A percentile compares a stretch with the other conserved stretches of the same genome.
Conservation (phyloP, 2,329 filamentous ascomycete genomes). For the Fusarium napiforme region DNA sequence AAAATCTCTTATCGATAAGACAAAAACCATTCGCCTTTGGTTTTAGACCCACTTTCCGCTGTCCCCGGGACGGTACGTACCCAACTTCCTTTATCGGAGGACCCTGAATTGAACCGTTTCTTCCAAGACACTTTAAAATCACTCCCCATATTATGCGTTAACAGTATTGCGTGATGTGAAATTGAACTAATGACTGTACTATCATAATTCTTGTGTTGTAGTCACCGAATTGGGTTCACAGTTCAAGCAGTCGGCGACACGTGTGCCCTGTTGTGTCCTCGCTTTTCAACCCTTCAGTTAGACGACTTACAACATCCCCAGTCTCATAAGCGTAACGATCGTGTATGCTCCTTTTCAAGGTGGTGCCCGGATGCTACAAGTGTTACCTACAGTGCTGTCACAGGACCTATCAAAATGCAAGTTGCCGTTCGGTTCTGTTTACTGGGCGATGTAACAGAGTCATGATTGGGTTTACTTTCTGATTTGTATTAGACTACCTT, state of each 20-base stretch:
- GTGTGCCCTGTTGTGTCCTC: constrained; percentile 33
- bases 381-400: constrained; percentile 28
- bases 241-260: constrained; percentile 33
- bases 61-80: constrained; percentile 22
- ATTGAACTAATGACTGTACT: not conserved
- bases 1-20: constrained; percentile 51
- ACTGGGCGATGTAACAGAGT: not conserved
- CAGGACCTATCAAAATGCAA: constrained; percentile 19
- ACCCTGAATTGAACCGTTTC: not conserved
- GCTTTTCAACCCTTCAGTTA: constrained; percentile 9
- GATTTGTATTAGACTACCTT: too few species aligned
- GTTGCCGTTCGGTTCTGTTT: constrained; percentile 15
- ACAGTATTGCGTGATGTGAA: not conserved
- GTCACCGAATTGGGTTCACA: constrained; percentile 21
- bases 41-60: constrained; percentile 12
- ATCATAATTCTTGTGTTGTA: not conserved
- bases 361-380: not conserved
- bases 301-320: not conserved
- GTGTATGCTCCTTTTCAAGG: not conserved
- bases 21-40: not conserved
- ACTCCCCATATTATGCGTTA: not conserved
- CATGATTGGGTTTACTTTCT: too few species aligned
- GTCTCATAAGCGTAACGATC: constrained; percentile 25
- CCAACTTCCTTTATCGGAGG: not conserved
- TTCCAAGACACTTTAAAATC: not conserved